Evolutionary conservation across 805 yeast genomes (phyloP), one percentile per base, ranked within the genome.

Genomic region (Ogataea ramenticola): DNA sequence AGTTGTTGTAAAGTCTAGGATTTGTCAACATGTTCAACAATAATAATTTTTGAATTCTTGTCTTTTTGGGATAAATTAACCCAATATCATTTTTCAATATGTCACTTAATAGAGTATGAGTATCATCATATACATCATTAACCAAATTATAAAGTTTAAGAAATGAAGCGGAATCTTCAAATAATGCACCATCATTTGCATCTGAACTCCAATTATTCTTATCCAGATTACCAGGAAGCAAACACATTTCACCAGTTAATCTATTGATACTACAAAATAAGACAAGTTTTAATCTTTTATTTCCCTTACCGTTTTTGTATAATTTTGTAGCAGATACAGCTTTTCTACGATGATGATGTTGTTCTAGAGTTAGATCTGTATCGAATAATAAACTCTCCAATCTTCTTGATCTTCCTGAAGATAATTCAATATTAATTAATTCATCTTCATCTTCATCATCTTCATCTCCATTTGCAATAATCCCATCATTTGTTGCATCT

Each of bases 141-240:
- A 58, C 53, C 15, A 56, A 17, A 22, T 49, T 45, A 41, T 54
- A 60, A 2, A 62, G 44, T 17, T 44, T 46, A 32, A 42, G 33
- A 31, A 61, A 56, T 1, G 64, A 49, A 32, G 52, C 55, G 41
- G 56, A 46, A 44, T 62, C 64, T 32, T 51, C 53, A 45, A 62
- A 60, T 22, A 62, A 40, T 26, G 58, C 59, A 14, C 66, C 66
- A 44, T 61, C 54, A 41, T 58, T 59, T 39, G 60, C 63, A 41
- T 60, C 64, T 14, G 58, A 48, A 43, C 65, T 59, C 66, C 66
- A 62, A 41, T 59, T 55, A 41, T 59, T 59, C 26, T 47, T 46
- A 47, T 62, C 67, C 42, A 63, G 43, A 39, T 64, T 64, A 8
- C 65, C 66, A 14, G 67, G 61, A 29, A 55, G 46, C 45, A 61